Evolutionary conservation across 2,329 filamentous ascomycete species (phyloP).

Genomic region (Colletotrichum filicis): DNA sequence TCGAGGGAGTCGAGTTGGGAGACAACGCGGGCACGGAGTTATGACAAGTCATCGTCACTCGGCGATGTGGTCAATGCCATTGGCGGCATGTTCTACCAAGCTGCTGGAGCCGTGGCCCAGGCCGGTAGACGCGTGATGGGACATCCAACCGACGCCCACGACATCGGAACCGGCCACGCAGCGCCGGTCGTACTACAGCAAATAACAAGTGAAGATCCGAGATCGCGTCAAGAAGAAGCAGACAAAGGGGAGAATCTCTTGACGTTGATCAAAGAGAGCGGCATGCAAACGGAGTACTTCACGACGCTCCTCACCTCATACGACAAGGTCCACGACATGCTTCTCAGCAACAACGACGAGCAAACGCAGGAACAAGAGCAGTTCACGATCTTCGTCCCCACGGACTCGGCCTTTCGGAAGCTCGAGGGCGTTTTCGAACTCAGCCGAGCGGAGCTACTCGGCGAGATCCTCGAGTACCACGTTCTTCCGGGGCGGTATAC

Average conservation of each 20-base stretch:
- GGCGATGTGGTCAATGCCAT: not conserved
- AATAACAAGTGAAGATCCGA: not conserved
- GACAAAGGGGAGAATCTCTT: not conserved
- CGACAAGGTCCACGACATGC: not conserved
- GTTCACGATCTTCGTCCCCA: slow-evolving; percentile 11
- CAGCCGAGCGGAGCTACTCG: slow-evolving; percentile 43
- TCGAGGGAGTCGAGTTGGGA: not conserved
- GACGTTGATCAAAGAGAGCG: not conserved
- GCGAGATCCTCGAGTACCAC: slow-evolving; percentile 50
- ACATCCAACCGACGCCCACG: not conserved
- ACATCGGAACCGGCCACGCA: not conserved
- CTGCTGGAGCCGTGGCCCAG: not conserved
- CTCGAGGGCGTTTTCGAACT: not conserved
- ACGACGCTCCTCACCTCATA: slow-evolving; percentile 4
- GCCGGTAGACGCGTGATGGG: not conserved
- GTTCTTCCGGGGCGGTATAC: not conserved
- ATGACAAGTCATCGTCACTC: not conserved
- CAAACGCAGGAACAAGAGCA: rapidly evolving
- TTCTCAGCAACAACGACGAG: not conserved
- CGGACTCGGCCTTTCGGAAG: slow-evolving; percentile 6
- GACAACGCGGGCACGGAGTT: not conserved
- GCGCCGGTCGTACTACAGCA: too few species aligned
- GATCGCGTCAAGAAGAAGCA: not conserved
- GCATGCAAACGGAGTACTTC: not conserved
- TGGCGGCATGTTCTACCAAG: not conserved